phyloP scores from a whole-genome alignment of 257 asterid species.

The Solanum bukasovii region DNA sequence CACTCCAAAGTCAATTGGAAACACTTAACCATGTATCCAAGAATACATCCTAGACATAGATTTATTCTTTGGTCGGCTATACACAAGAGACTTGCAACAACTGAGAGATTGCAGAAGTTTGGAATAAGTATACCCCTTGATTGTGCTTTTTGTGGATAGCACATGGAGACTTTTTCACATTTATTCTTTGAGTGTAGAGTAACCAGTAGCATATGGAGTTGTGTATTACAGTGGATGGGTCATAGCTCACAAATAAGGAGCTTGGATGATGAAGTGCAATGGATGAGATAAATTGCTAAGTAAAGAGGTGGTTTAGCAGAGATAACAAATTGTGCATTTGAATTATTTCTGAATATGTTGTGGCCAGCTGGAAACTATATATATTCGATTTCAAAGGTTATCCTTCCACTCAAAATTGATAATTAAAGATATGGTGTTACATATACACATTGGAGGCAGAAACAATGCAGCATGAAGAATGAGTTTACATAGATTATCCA shows the following conservation, averaged over 20 bases:
- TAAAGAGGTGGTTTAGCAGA: neutral
- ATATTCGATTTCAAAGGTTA: neutral
- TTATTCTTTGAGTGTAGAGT: neutral
- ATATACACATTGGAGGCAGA: neutral
- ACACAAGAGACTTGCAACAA: neutral
- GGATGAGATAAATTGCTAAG: neutral
- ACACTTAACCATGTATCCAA: neutral
- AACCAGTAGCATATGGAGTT: neutral
- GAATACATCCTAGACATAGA: neutral
- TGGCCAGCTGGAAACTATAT: neutral
- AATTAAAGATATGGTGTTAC: neutral
- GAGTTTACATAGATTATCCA: too few species aligned
- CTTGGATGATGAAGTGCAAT: neutral
- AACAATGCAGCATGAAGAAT: too few species aligned
- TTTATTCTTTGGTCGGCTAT: neutral
- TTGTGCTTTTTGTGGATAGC: neutral
- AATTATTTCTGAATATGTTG: too few species aligned
- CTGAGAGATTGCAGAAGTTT: neutral
- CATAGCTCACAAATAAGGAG: neutral
- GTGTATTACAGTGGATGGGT: neutral
- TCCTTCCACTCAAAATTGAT: neutral
- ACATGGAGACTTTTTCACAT: neutral
- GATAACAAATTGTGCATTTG: neutral
- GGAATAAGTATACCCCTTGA: neutral
- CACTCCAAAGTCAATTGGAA: too few species aligned